Conservation (phyloP, 2,329 filamentous ascomycete species). For the Xylaria sp. region DNA sequence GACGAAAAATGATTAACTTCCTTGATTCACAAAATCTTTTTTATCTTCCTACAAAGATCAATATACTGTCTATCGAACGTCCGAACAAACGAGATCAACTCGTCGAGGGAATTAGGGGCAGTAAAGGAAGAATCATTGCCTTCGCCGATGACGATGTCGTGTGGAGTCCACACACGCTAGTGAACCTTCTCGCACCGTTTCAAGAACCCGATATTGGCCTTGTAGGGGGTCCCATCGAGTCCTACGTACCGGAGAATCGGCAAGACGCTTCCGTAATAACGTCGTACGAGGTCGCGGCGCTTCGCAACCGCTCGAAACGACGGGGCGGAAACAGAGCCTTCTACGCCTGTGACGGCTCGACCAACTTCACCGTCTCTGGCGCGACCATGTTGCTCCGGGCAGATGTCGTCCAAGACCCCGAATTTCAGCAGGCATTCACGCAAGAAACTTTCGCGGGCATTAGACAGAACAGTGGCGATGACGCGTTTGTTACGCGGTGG, state of each 20-base stretch:
- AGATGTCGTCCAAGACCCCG: constrained; percentile 38
- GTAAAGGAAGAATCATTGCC: constrained; percentile 40
- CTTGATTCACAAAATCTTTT: too few relatives aligned
- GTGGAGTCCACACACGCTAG: constrained; percentile 35
- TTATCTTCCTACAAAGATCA: constrained; percentile 35
- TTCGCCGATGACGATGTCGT: constrained; percentile 47
- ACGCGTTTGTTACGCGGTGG: constrained; percentile 46
- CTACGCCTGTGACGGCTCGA: constrained; percentile 40
- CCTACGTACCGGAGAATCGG: constrained; percentile 37
- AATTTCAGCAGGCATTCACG: constrained; percentile 41
- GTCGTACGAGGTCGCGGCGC: constrained; percentile 44
- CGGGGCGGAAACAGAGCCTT: constrained; percentile 37
- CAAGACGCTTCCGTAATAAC: constrained; percentile 40
- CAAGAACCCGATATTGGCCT: constrained; percentile 41
- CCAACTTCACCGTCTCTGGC: constrained; percentile 45
- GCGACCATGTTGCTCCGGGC: constrained; percentile 45
- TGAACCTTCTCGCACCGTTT: constrained; percentile 44
- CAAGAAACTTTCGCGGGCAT: constrained; percentile 40
- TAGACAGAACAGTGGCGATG: constrained; percentile 43
- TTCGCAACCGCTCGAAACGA: constrained; percentile 41
- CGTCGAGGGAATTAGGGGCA: constrained; percentile 37
- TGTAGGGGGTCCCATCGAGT: constrained; percentile 41
- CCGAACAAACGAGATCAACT: constrained; percentile 46
- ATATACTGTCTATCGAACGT: constrained; percentile 26
- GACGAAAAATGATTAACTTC: background rate